Base-by-base conservation (phyloP, 345 rosid genomes). In the Hypericum androsaemum region DNA sequence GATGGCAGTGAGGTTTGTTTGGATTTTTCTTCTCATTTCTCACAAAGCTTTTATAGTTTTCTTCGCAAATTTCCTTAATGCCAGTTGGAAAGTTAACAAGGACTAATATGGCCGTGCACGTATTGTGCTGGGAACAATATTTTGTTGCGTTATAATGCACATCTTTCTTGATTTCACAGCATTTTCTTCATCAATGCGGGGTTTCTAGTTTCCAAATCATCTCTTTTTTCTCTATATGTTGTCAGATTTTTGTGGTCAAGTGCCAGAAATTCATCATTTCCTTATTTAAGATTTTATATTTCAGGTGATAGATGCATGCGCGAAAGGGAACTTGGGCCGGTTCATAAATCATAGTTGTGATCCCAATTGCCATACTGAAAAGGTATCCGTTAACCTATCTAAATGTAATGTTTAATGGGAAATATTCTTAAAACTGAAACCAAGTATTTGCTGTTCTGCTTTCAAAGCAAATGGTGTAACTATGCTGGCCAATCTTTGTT, bases 301-400 rank as follows among this genome's bases (percentile, higher is more conserved):
- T 65, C 89, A 92, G 98, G 95, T 92, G 50, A 92, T 88, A 53
- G 97, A 85, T 70, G 98, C 98, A 41, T 86, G 86, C 71, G 88
- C 73, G 5, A 92, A 92, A 77, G 98, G 97, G 57, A 92, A 92
- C 63, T 54, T 92, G 80, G 98, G 95, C 58, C 95, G 97, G 66
- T 92, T 92, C 72, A 85, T 92, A 47, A 92, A 92, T 74, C 98
- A 92, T 65, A 92, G 98, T 57, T 92, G 98, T 71, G 90, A 92
- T 69, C 98, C 98, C 52, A 92, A 92, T 73, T 88, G 98, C 68
- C 97, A 89, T 42, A 92, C 98, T 16, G 97, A 92, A 76, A 92
- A 92, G 97, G 98, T 86, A 67, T 43, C 12, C 10, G 2, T 43
- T 43, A 15, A 12, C 3, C 12, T 43, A 10, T 15, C 47, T 43